Evolutionary conservation across 768 basidiomycete species (phyloP), one percentile per base, ranked within the genome.

Genomic region (Termitomyces sp.): DNA sequence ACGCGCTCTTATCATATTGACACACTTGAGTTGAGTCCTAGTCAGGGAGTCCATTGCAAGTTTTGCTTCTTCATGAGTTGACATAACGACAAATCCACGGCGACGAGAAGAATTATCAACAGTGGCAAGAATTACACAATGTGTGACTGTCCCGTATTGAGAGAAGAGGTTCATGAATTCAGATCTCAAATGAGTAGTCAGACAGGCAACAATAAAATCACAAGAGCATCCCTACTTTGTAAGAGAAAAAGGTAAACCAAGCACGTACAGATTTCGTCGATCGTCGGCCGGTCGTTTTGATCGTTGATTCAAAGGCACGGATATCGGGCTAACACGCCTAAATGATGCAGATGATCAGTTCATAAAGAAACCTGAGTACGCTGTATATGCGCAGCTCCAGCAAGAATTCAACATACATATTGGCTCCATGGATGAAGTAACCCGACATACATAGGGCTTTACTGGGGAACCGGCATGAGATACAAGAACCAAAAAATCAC

Each of bases 31-130:
- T 63, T 86, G 83, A 22, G 82, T 84, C 43, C 88, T 82, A 26
- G 87, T 87, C 42, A 91, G 67, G 7, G 75, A 73, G 18, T 77
- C 72, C 84, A 92, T 89, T 0, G 87, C 90, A 29, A 67, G 64
- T 64, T 77, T 85, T 2, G 91, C 90, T 67, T 91, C 87, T 46
- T 81, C 81, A 61, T 92, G 83, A 24, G 74, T 74, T 18, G 82
- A 83, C 89, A 92, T 92, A 24, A 92, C 90, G 31, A 92, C 76
- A 67, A 92, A 92, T 2, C 90, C 90, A 39, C 90, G 87, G 49
- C 90, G 82, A 52, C 90, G 83, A 37, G 90, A 92, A 42, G 89
- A 85, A 63, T 88, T 90, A 64, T 92, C 90, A 39, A 91, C 83
- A 5, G 91, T 92, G 2, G 90, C 91, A 20, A 92, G 77, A 51